Evolutionary conservation across 1,284 basidiomycete genomes (phyloP).

Genomic region (Naganishia liquefaciens): DNA sequence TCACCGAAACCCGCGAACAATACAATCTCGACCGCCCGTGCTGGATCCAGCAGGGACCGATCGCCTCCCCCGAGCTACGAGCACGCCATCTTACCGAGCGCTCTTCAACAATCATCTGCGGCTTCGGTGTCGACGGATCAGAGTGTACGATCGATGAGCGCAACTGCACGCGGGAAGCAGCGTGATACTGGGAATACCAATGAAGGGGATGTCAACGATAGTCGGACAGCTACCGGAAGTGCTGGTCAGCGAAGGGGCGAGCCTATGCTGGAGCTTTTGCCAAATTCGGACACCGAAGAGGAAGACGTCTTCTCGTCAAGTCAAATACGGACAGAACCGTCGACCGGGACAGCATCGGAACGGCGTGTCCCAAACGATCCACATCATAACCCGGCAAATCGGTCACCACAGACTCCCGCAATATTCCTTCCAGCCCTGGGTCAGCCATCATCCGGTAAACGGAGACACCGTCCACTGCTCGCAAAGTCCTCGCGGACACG

Average conservation of each 20-base stretch:
- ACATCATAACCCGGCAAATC: background rate
- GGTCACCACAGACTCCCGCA: background rate
- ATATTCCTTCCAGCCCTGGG: background rate
- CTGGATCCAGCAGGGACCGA: conserved; percentile 5
- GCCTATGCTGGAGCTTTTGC: conserved; percentile 7
- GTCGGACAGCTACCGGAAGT: background rate
- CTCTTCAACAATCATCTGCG: conserved; percentile 1
- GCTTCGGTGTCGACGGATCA: background rate
- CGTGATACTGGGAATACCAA: background rate
- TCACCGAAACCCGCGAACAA: background rate
- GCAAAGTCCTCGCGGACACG: background rate
- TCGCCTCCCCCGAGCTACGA: conserved; percentile 23
- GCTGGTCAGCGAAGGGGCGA: background rate
- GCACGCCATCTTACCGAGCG: conserved; percentile 6
- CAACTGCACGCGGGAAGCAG: conserved; percentile 9
- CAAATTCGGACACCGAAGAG: conserved; percentile 16
- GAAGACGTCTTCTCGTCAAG: background rate
- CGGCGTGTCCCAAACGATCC: background rate
- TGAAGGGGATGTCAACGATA: background rate
- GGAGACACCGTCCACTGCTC: background rate
- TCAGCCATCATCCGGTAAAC: background rate
- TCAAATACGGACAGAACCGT: background rate
- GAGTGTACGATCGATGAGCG: background rate
- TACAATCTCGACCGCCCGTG: background rate
- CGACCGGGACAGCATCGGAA: background rate